Conservation (phyloP, 192 early-diverging fungal genomes). For the Linnemannia schmuckeri region DNA sequence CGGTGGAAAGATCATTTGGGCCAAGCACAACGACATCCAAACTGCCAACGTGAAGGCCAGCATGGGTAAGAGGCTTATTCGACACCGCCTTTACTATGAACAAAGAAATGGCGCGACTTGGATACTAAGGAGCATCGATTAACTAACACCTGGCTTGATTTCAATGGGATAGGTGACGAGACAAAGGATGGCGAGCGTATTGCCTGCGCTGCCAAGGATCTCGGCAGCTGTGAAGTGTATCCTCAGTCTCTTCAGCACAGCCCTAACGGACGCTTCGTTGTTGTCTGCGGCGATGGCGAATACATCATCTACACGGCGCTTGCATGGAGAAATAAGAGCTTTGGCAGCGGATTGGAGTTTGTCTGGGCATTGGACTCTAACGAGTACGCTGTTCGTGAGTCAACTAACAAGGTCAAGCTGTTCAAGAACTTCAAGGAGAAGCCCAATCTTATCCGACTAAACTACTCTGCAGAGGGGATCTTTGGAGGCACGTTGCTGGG, state of each 20-base stretch:
- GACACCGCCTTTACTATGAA: no score
- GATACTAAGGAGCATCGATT: not conserved
- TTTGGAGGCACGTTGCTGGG: slow-evolving; percentile 94
- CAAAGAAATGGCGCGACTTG: not conserved
- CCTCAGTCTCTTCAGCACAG: slow-evolving; percentile 96
- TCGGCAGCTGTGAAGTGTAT: slow-evolving; percentile 98
- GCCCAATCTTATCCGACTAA: slow-evolving; percentile 74
- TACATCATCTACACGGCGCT: slow-evolving; percentile 99
- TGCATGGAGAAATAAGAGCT: slow-evolving; percentile 99
- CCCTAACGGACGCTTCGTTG: slow-evolving; percentile 98
- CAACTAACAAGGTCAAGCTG: slow-evolving; percentile 86
- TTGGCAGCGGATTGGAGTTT: slow-evolving; percentile 95
- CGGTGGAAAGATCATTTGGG: slow-evolving; percentile 98
- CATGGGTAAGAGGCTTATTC: slow-evolving; percentile 56
- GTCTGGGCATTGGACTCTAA: slow-evolving; percentile 98
- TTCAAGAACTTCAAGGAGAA: slow-evolving; percentile 98
- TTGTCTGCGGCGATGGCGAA: slow-evolving; percentile 98
- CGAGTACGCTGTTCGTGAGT: slow-evolving; percentile 97
- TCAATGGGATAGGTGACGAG: slow-evolving; percentile 70
- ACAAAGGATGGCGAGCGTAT: slow-evolving; percentile 95
- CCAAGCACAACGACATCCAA: slow-evolving; percentile 95
- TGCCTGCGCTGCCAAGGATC: slow-evolving; percentile 87
- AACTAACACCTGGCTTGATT: not conserved
- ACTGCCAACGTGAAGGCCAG: slow-evolving; percentile 93
- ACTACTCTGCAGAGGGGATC: slow-evolving; percentile 93